Conservation (phyloP, 2,329 filamentous ascomycete genomes). For the Nothophoma quercina region DNA sequence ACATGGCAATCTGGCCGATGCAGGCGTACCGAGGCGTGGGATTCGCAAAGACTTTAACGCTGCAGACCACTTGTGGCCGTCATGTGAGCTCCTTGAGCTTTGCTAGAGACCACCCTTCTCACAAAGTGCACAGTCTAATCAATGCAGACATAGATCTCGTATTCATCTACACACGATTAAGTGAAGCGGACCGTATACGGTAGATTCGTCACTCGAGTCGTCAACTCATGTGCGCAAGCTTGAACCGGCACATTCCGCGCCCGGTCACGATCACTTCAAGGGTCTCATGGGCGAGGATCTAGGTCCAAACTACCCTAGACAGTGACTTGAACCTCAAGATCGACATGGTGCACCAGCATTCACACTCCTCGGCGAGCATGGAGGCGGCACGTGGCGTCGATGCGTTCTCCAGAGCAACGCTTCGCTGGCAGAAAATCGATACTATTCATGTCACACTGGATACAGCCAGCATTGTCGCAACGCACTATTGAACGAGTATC, state of each 20-base stretch:
- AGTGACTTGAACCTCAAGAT: not conserved
- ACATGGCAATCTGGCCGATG: slow-evolving; percentile 23
- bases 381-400: slow-evolving; percentile 4
- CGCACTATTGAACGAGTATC: not conserved
- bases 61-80: slow-evolving; percentile 4
- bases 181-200: slow-evolving; percentile 2
- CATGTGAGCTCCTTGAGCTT: slow-evolving; percentile 18
- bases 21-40: slow-evolving; percentile 26
- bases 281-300: not conserved
- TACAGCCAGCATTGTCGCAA: not conserved
- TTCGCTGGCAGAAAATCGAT: not conserved
- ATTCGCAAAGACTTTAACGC: slow-evolving; percentile 2
- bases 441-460: not conserved
- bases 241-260: slow-evolving; percentile 1
- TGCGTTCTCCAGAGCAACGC: slow-evolving; percentile 2
- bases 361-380: not conserved
- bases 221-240: not conserved
- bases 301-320: not conserved
- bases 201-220: not conserved
- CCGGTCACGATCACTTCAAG: not conserved
- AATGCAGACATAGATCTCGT: not conserved
- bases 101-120: not conserved
- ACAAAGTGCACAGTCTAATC: not conserved
- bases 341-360: not conserved
- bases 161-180: not conserved